Evolutionary conservation across 2,329 filamentous ascomycete species (phyloP), one percentile per base, ranked within the genome.

Genomic region (Talaromyces piceae): DNA sequence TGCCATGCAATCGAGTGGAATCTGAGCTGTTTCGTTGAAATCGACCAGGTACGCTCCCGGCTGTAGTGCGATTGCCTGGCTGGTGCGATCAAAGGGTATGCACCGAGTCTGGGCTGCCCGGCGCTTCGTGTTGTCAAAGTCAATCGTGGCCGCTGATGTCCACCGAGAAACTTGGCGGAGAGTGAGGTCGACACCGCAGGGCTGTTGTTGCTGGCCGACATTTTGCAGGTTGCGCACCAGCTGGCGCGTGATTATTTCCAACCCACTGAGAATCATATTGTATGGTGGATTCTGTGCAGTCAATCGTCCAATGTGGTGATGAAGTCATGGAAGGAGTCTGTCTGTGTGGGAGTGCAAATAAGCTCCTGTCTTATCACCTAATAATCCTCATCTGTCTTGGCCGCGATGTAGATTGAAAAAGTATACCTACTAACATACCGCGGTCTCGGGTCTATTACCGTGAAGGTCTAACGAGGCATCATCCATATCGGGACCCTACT

Each of bases 1-100:
- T 0, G 62, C 71, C 71, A 74, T 73, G 49, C 60, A 58, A 54
- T 72, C 59, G 0, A 62, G 60, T 11, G 71, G 71, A 18, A 73
- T 61, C 3, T 60, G 48, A 18, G 73, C 66, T 0, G 57, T 64
- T 53, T 75, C 71, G 45, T 73, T 73, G 58, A 73, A 71, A 7
- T 70, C 66, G 23, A 70, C 56, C 8, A 70, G 54, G 48, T 73
- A 74, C 1, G 66, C 57, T 1, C 69, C 70, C 27, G 51, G 59
- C 0, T 39, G 37, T 12, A 69, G 52, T 4, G 41, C 55, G 30
- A 68, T 49, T 18, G 45, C 27, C 20, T 54, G 30, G 16, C 8
- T 53, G 18, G 23, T 45, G 16, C 16, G 9, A 27, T 53, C 31
- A 27, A 65, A 65, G 0, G 45, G 31, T 5, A 64, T 12, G 13